A percentile compares a stretch with the other conserved stretches of the same genome.
Conservation (phyloP, 202 grass and related monocot genomes). For the Saccharum hybrid region DNA sequence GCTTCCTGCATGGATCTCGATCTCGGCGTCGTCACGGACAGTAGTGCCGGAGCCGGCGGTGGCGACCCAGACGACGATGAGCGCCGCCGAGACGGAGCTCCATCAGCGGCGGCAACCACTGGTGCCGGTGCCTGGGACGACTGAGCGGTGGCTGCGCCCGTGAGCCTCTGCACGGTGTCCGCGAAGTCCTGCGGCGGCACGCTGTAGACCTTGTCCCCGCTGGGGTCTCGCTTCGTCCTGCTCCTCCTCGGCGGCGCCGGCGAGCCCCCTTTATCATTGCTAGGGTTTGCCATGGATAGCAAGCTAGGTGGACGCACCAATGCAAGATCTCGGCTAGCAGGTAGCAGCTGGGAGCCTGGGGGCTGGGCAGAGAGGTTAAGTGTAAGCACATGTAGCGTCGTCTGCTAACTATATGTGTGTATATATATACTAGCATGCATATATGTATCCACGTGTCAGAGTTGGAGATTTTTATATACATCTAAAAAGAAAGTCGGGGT, state of each 20-base stretch:
- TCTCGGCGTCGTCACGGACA: neutral
- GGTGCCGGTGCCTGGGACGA: neutral
- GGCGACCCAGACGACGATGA: neutral
- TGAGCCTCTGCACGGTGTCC: conserved; percentile 55
- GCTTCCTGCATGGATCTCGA: conserved; percentile 40
- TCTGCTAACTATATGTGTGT: neutral
- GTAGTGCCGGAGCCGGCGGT: neutral
- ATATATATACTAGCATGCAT: neutral
- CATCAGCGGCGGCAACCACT: neutral
- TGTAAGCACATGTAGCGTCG: neutral
- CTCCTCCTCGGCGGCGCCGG: conserved; percentile 18
- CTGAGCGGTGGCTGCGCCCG: neutral
- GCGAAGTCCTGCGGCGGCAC: conserved; percentile 56
- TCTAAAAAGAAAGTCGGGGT: neutral
- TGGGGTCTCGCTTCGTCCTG: conserved; percentile 41
- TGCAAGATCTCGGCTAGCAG: neutral
- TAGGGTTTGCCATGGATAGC: conserved; percentile 14
- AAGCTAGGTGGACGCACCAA: neutral
- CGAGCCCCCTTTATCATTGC: neutral
- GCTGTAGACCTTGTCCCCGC: conserved; percentile 31
- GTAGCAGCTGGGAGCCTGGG: neutral
- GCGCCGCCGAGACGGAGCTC: neutral
- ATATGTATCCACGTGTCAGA: neutral
- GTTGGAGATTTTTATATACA: neutral
- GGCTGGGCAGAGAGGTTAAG: neutral